Evolutionary conservation across 306 rosid species (phyloP), one percentile per base, ranked within the genome.

Genomic region (Spatholobus suberectus): DNA sequence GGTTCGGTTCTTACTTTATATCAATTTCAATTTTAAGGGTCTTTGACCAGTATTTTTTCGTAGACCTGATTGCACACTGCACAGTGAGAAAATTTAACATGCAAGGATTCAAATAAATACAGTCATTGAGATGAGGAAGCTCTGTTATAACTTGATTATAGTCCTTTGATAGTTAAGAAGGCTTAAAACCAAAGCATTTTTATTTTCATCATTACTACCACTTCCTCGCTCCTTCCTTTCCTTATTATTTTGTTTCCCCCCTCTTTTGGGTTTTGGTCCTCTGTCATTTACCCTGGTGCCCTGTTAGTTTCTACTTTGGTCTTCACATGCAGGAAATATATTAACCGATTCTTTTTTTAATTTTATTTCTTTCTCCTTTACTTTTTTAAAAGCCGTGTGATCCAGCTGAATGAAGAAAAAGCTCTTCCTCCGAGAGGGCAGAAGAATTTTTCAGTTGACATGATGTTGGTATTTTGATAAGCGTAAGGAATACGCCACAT

Each of bases 341-440:
- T 61, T 2, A 12, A 61, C 20, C 10, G 0, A 27, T 27, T 62
- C 2, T 26, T 62, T 61, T 57, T 18, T 54, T 55, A 29, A 6
- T 62, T 61, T 15, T 27, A 26, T 41, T n/a, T 61, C 8, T 23
- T 5, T 38, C 4, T 41, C n/a, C 49, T 69, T 62, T 18, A 3
- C 61, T 61, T 61, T 55, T 34, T 20, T 20, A 49, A 77, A 32
- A 69, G 14, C 4, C 23, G 9, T 29, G 51, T 29, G 51, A n/a
- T 63, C 62, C n/a, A 18, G 10, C 38, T 29, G 74, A 63, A 76
- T n/a, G 52, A 76, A 77, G 49, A 63, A 65, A 77, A 62, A 62
- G 20, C 14, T 29, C 69, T 29, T 27, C 41, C 23, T 26, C 66
- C 20, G 0, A 15, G 11, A 29, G 10, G 21, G 14, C 5, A 44